phyloP scores from a whole-genome alignment of 1,139 yeast species.

The Saccharomycopsis hybrid region DNA sequence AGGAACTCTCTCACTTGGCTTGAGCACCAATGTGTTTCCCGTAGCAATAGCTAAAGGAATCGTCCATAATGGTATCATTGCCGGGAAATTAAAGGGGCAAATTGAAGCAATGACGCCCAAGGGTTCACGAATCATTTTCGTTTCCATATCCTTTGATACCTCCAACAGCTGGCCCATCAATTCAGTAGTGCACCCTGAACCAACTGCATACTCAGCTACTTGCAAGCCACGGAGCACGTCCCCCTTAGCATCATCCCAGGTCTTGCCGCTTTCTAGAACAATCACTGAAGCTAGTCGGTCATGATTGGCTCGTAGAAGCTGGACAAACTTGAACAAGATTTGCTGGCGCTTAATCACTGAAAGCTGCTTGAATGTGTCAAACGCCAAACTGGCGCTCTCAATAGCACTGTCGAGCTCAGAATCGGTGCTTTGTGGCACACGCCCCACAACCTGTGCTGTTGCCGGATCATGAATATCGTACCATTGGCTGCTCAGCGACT shows the following conservation, averaged over 20 bases:
- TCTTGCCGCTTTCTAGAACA: conserved; percentile 77
- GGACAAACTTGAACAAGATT: conserved; percentile 66
- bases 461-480: conserved; percentile 75
- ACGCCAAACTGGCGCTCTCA: conserved; percentile 57
- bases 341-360: conserved; percentile 68
- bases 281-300: conserved; percentile 66
- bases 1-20: conserved; percentile 76
- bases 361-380: conserved; percentile 51
- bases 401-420: conserved; percentile 64
- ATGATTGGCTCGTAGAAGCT: conserved; percentile 60
- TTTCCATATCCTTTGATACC: conserved; percentile 72
- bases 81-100: conserved; percentile 73
- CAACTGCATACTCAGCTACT: conserved; percentile 55
- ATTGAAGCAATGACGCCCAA: conserved; percentile 64
- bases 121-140: conserved; percentile 64
- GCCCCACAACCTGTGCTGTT: conserved; percentile 57
- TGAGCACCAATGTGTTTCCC: conserved; percentile 70
- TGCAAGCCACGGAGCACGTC: conserved; percentile 78
- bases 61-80: conserved; percentile 84
- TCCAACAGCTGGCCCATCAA: conserved; percentile 62
- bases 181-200: conserved; percentile 46
- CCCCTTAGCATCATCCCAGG: conserved; percentile 71
- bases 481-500: conserved; percentile 55
- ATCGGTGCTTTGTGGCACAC: conserved; percentile 68
- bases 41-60: conserved; percentile 70